Percentiles rank a stretch among this genome's conserved stretches.
Evolutionary conservation across 345 rosid genomes (phyloP).

Genomic region (Barbarea vulgaris): DNA sequence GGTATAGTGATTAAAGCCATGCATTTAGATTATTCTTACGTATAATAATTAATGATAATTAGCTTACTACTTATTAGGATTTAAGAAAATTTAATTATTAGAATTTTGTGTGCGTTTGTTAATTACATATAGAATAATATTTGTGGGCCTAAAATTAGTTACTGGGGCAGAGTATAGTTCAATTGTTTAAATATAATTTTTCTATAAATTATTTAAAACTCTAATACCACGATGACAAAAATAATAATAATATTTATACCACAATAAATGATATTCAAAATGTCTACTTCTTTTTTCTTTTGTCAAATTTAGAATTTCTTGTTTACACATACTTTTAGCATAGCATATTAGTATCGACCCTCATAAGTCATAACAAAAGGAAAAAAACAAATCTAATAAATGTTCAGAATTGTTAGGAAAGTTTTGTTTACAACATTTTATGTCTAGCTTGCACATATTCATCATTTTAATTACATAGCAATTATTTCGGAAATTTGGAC

Average conservation of each 20-base stretch:
- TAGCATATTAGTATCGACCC: neutral
- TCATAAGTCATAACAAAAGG: neutral
- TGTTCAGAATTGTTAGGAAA: neutral
- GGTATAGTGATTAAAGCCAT: constrained; percentile 39
- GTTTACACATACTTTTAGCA: neutral
- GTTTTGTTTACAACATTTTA: neutral
- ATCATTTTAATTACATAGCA: neutral
- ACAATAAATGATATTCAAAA: neutral
- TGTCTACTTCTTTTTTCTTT: neutral
- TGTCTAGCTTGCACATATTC: neutral
- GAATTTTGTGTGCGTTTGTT: neutral
- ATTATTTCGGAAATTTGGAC: neutral
- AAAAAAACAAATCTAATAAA: neutral
- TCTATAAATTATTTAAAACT: neutral
- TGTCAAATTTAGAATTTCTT: neutral
- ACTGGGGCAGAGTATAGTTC: neutral
- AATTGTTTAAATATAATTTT: neutral
- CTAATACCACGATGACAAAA: neutral
- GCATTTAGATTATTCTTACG: constrained; percentile 38
- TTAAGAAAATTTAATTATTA: neutral
- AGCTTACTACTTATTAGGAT: constrained; percentile 20
- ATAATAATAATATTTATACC: neutral
- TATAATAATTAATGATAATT: constrained; percentile 35
- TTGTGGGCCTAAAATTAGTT: constrained; percentile 18
- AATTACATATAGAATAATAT: neutral